Evolutionary conservation across 345 rosid genomes (phyloP), one percentile per base, ranked within the genome.

Genomic region (Mercurialis annua): DNA sequence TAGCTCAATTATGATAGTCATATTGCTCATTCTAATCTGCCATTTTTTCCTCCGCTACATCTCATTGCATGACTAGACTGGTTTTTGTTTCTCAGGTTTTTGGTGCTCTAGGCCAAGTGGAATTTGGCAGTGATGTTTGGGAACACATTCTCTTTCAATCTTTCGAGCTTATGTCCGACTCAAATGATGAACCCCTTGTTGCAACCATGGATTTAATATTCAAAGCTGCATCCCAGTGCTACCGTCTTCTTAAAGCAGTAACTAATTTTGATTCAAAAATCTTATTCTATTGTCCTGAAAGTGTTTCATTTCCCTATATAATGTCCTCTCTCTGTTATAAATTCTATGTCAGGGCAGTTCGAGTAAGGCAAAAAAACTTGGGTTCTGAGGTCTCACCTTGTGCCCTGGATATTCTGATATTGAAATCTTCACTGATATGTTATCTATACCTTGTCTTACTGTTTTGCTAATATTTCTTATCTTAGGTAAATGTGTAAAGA

Each of bases 181-280:
- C 85, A 64, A 87, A 88, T 76, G 89, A 83, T 69, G 98, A 95
- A 78, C 77, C 78, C 64, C 90, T 95, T 67, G 84, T 81, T 64
- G 96, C 94, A 26, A 80, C 90, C 68, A 82, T 95, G 55, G 97
- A 87, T 80, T 95, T 95, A 64, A 76, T 86, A 70, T 83, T 90
- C 76, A 95, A 87, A 76, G 88, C 96, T 74, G 98, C 97, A 67
- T 88, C 89, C 27, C 92, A 86, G 72, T 86, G 97, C 81, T 90
- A 88, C 72, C 87, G 84, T 73, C 89, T 95, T 76, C 91, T 92
- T 62, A 85, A 92, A 78, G 99, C 98, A 23, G 99, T 95, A 87
- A 62, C 85, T 71, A 60, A 65, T 65, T 34, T 7, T 52, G 71
- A 74, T 57, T 71, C 61, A 36, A 59, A 59, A 23, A 29, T 64